phyloP scores from a whole-genome alignment of 1,284 basidiomycete genomes.

The Athelia psychrophila region DNA sequence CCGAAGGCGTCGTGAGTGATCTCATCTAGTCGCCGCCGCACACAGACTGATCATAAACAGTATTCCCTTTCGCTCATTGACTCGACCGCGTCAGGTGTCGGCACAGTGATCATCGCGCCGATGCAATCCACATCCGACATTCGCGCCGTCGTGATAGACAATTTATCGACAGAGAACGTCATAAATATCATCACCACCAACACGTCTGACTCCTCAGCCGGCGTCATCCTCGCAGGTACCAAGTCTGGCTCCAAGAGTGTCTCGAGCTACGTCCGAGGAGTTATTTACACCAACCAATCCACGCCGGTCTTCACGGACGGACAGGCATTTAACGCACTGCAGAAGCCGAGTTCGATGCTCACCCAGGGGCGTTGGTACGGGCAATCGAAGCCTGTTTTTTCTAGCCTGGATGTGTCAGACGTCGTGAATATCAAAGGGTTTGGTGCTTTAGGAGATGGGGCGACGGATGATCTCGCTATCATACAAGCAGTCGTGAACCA shows the following conservation, averaged over 20 bases:
- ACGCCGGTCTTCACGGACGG: not conserved
- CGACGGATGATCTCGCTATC: conserved; percentile 46
- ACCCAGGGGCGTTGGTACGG: not conserved
- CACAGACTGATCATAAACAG: not conserved
- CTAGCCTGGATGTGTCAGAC: conserved; percentile 24
- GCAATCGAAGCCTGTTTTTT: not conserved
- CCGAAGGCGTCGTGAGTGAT: not conserved
- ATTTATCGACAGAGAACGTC: not conserved
- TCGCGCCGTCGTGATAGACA: not conserved
- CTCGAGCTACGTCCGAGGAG: not conserved
- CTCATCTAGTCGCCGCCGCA: no score
- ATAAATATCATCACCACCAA: not conserved
- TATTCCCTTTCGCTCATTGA: not conserved
- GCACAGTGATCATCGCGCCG: not conserved
- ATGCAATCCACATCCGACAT: not conserved
- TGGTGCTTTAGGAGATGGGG: conserved; percentile 47
- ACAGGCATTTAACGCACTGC: not conserved
- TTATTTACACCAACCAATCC: not conserved
- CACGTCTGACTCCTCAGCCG: not conserved
- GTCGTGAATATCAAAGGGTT: conserved; percentile 42
- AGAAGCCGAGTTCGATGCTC: not conserved
- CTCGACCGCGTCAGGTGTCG: not conserved
- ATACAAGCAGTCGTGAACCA: conserved; percentile 37
- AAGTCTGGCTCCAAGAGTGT: not conserved
- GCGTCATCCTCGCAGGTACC: not conserved